phyloP scores from a whole-genome alignment of 2,329 filamentous ascomycete species.

The Exophiala sideris region DNA sequence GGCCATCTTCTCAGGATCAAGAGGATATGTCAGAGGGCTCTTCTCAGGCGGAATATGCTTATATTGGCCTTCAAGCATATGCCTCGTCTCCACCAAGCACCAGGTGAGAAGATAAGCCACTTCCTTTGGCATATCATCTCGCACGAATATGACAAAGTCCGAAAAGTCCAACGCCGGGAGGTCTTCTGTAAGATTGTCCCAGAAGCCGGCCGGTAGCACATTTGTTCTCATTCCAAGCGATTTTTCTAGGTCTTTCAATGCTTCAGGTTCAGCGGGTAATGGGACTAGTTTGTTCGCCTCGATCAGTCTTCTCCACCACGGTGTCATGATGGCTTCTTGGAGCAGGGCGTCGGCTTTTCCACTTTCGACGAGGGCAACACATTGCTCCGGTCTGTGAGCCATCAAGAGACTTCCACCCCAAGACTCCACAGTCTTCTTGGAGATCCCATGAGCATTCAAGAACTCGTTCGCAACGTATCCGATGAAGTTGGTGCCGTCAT shows the following conservation, averaged over 20 bases:
- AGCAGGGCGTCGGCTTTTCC: constrained; percentile 13
- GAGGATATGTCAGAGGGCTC: constrained; percentile 15
- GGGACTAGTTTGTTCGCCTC: constrained; percentile 6
- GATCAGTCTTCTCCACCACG: constrained; percentile 13
- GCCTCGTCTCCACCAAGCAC: constrained; percentile 17
- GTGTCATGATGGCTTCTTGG: constrained; percentile 19
- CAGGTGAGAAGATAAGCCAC: constrained; percentile 15
- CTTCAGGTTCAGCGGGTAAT: constrained; percentile 6
- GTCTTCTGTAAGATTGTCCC: constrained; percentile 7
- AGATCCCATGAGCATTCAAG: constrained; percentile 13
- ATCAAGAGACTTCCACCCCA: constrained; percentile 12
- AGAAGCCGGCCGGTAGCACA: constrained; percentile 9
- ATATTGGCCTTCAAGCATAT: constrained; percentile 15
- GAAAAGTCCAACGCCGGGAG: constrained; percentile 16
- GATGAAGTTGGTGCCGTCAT: constrained; percentile 18
- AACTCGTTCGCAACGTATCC: constrained; percentile 14
- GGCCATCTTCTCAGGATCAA: constrained; percentile 12
- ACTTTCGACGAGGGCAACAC: constrained; percentile 12
- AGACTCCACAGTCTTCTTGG: constrained; percentile 5
- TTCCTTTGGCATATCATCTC: constrained; percentile 15
- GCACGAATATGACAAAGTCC: constrained; percentile 14
- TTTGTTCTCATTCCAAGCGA: constrained; percentile 7
- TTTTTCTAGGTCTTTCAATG: constrained; percentile 4
- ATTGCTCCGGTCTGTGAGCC: constrained; percentile 13
- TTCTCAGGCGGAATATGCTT: constrained; percentile 11